These are phyloP conservation scores for Alternaria solani DNA, from an alignment of 2,329 filamentous ascomycete species.

Conservation along the genomic window DNA sequence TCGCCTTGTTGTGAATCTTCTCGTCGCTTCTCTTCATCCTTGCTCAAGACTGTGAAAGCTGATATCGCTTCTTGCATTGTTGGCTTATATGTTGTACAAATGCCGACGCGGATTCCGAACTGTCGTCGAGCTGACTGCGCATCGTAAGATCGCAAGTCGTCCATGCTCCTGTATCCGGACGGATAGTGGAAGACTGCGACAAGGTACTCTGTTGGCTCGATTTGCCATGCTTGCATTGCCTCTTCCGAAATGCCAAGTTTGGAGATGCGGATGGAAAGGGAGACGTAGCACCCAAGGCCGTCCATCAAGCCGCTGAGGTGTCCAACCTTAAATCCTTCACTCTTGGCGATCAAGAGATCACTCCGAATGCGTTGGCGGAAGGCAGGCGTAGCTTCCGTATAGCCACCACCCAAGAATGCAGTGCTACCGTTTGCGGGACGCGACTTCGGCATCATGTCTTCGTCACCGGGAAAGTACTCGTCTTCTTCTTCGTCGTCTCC, in stretches of 20 bases:
- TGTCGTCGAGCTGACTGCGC: slow-evolving; percentile 44
- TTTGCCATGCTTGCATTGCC: slow-evolving; percentile 78
- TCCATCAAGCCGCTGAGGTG: slow-evolving; percentile 62
- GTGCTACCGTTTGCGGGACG: slow-evolving; percentile 11
- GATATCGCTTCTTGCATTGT: slow-evolving; percentile 61
- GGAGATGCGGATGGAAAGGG: slow-evolving; percentile 72
- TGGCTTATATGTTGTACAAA: slow-evolving; percentile 77
- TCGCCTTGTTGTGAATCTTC: slow-evolving; percentile 31
- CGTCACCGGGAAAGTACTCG: slow-evolving; percentile 50
- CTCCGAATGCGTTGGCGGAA: slow-evolving; percentile 57
- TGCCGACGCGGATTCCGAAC: slow-evolving; percentile 72
- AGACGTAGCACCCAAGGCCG: slow-evolving; percentile 63
- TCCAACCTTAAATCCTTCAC: slow-evolving; percentile 75
- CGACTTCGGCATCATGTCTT: slow-evolving; percentile 48
- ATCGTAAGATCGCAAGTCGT: slow-evolving; percentile 60
- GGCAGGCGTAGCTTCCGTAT: slow-evolving; percentile 31
- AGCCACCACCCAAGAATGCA: slow-evolving; percentile 7
- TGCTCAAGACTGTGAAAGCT: slow-evolving; percentile 58
- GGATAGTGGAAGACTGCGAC: slow-evolving; percentile 74
- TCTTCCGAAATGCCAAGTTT: slow-evolving; percentile 78
- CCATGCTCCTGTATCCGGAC: slow-evolving; percentile 67
- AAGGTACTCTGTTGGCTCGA: slow-evolving; percentile 72
- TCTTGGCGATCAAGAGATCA: slow-evolving; percentile 69
- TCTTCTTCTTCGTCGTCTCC: slow-evolving; percentile 46
- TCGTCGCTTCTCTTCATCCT: slow-evolving; percentile 39